Evolutionary conservation across 129 eudicot genomes (phyloP).

Genomic region (Dittrichia graveolens): DNA sequence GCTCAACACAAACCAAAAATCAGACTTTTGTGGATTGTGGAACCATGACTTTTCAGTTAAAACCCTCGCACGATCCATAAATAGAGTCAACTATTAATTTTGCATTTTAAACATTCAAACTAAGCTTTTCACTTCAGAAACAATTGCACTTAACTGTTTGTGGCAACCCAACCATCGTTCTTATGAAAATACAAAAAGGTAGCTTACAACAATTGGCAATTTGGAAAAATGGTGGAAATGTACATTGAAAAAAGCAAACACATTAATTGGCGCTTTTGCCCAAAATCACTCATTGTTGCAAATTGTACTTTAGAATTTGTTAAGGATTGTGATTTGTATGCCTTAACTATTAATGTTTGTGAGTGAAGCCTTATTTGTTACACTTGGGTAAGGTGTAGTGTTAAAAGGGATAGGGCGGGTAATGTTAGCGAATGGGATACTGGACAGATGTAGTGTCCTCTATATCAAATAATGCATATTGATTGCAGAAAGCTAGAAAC

Average conservation of each 20-base stretch:
- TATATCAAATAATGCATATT: neutral
- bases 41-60: neutral
- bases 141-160: neutral
- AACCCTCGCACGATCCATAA: conserved; percentile 5
- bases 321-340: neutral
- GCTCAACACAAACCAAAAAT: neutral
- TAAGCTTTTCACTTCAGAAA: conserved; percentile 4
- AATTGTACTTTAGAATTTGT: neutral
- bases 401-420: too few species aligned
- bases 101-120: conserved; percentile 2
- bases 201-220: conserved; percentile 10
- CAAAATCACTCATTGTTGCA: neutral
- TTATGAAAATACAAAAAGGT: conserved; percentile 1
- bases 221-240: neutral
- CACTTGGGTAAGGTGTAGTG: too few species aligned
- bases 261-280: neutral
- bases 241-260: too few species aligned
- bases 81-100: neutral
- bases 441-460: neutral
- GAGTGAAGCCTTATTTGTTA: too few species aligned
- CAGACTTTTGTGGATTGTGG: neutral
- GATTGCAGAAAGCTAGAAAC: neutral
- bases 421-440: too few species aligned
- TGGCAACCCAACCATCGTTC: neutral
- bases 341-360: neutral